Conservation (phyloP, 2,329 filamentous ascomycete genomes). For the Monilinia fructicola region DNA sequence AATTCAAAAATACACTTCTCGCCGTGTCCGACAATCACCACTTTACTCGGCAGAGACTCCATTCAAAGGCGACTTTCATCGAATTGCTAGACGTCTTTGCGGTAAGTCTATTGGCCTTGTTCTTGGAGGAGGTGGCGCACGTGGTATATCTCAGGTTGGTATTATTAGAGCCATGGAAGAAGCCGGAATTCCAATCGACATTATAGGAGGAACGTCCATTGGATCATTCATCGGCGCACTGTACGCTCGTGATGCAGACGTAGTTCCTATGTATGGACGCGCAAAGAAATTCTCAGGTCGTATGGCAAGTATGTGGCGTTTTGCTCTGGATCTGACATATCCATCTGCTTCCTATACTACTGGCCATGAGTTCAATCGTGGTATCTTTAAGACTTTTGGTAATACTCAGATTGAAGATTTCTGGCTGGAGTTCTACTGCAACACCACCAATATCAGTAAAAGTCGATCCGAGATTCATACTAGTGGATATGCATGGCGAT, state of each 20-base stretch:
- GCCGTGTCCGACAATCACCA: slow-evolving; percentile 82
- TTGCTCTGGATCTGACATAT: slow-evolving; percentile 92
- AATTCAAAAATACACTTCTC: slow-evolving; percentile 96
- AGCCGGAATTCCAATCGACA: slow-evolving; percentile 91
- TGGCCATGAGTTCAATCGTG: slow-evolving; percentile 97
- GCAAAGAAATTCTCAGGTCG: slow-evolving; percentile 96
- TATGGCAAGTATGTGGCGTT: slow-evolving; percentile 99
- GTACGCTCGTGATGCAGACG: slow-evolving; percentile 93
- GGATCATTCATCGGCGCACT: slow-evolving; percentile 92
- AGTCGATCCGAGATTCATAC: slow-evolving; percentile 90
- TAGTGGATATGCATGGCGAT: slow-evolving; percentile 95
- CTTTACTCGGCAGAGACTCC: slow-evolving; percentile 89
- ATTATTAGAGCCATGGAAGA: slow-evolving; percentile 95
- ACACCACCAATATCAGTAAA: slow-evolving; percentile 98
- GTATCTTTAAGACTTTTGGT: slow-evolving; percentile 97
- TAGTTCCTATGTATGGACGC: slow-evolving; percentile 94
- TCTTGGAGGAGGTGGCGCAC: slow-evolving; percentile 86
- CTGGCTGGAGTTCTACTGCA: slow-evolving; percentile 98
- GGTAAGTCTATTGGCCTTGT: slow-evolving; percentile 94
- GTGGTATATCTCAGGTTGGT: slow-evolving; percentile 89
- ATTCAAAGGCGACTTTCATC: slow-evolving; percentile 95
- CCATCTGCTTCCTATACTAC: slow-evolving; percentile 96
- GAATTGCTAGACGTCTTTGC: slow-evolving; percentile 83
- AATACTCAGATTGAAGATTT: slow-evolving; percentile 98
- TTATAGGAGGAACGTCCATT: slow-evolving; percentile 94